These are phyloP conservation scores for Globisporangium sylvaticum DNA, from an alignment of 352 stramenopile species.

Conservation along the genomic window DNA sequence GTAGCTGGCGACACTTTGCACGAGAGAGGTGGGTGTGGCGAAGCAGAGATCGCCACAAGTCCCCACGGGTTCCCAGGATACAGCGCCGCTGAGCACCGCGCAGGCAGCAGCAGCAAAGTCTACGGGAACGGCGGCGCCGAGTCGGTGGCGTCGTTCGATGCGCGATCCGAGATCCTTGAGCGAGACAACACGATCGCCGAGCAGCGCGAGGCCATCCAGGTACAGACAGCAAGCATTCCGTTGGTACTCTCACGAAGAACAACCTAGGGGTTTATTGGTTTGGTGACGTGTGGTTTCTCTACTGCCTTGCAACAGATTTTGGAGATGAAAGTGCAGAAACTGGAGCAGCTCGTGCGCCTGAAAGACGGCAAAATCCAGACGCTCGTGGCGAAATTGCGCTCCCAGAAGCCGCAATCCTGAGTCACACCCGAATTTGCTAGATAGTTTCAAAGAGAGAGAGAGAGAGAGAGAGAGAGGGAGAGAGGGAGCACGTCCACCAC, in stretches of 20 bases:
- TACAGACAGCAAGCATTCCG: slow-evolving; percentile 1
- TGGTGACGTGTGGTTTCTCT: neutral
- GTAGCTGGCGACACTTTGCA: neutral
- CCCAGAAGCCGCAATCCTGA: slow-evolving; percentile 50
- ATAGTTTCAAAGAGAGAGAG: too few species aligned
- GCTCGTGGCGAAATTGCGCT: slow-evolving; percentile 79
- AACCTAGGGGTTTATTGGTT: neutral
- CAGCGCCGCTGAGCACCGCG: slow-evolving; percentile 14
- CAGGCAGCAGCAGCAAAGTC: neutral
- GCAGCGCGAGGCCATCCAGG: slow-evolving; percentile 85
- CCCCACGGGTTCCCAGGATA: slow-evolving; percentile 2
- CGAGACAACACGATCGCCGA: slow-evolving; percentile 83
- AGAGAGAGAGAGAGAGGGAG: too few species aligned
- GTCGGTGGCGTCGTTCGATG: slow-evolving; percentile 8
- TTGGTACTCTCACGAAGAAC: neutral
- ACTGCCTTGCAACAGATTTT: slow-evolving; percentile 64
- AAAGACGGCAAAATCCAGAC: slow-evolving; percentile 94
- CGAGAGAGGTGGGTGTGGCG: neutral
- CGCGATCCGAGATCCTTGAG: slow-evolving; percentile 44
- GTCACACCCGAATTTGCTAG: neutral
- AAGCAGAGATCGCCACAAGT: slow-evolving; percentile 1
- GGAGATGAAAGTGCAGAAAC: slow-evolving; percentile 93
- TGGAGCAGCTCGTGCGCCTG: slow-evolving; percentile 92
- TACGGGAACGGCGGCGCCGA: slow-evolving; percentile 14
- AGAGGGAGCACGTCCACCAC: too few species aligned